phyloP scores from a whole-genome alignment of 2,329 filamentous ascomycete species.

The Aspergillus niger region DNA sequence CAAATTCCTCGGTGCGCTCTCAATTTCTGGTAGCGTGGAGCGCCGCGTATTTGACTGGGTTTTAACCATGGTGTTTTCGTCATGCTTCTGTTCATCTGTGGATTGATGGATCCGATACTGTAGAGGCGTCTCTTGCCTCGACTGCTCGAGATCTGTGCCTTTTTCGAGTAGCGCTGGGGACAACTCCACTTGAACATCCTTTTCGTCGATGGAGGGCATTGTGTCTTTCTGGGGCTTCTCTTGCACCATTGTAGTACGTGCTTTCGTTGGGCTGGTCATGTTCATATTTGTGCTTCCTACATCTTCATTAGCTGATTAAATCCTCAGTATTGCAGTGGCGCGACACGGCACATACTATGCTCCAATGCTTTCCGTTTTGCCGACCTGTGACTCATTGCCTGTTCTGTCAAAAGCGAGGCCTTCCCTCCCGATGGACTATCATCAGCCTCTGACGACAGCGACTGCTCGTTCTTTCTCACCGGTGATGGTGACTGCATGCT shows the following conservation, averaged over 20 bases:
- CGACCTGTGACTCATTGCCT: constrained; percentile 16
- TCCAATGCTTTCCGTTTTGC: constrained; percentile 41
- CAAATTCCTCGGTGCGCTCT: neutral
- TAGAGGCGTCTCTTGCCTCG: neutral
- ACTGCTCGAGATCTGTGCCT: neutral
- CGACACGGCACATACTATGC: constrained; percentile 41
- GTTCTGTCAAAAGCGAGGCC: constrained; percentile 15
- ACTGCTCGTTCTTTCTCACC: constrained; percentile 13
- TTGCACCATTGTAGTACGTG: neutral
- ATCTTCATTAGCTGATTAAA: constrained; percentile 17
- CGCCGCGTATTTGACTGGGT: neutral
- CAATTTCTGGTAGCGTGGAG: neutral
- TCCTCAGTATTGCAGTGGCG: neutral
- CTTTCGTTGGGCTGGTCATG: constrained; percentile 34
- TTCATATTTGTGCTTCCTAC: constrained; percentile 56
- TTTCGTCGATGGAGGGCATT: neutral
- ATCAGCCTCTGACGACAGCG: constrained; percentile 12
- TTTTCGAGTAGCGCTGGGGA: neutral
- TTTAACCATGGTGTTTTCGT: neutral
- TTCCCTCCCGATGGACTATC: constrained; percentile 22
- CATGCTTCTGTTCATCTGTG: neutral
- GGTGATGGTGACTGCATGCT: constrained; percentile 29
- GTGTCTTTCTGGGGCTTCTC: neutral
- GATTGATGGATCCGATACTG: neutral
- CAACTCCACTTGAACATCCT: neutral